phyloP scores from a whole-genome alignment of 257 asterid genomes.

The Nicotiana otophora region DNA sequence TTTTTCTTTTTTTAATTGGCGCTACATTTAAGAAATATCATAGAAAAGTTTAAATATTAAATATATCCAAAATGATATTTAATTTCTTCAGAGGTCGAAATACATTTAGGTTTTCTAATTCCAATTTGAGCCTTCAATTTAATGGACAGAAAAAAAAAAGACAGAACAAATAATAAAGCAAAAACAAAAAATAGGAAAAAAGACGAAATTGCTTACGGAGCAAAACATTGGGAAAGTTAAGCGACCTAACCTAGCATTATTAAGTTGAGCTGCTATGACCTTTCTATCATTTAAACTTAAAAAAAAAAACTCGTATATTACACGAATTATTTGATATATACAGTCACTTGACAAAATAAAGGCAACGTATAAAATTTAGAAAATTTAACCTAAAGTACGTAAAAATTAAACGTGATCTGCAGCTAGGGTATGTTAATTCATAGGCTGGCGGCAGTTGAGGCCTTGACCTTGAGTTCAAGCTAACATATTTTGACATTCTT shows the following conservation, averaged over 20 bases:
- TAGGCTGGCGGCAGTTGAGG: not conserved
- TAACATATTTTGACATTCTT: not conserved
- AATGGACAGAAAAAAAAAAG: not conserved
- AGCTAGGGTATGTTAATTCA: not conserved
- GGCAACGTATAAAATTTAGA: not conserved
- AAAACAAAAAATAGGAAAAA: too few species aligned
- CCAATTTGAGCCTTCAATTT: not conserved
- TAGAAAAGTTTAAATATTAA: too few species aligned
- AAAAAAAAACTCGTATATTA: not conserved
- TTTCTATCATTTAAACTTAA: too few species aligned
- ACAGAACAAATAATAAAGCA: not conserved
- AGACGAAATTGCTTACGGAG: not conserved
- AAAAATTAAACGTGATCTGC: not conserved
- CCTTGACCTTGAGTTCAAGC: not conserved
- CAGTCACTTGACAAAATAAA: not conserved
- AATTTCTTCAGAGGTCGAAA: not conserved
- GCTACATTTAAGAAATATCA: not conserved
- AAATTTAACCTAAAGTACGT: not conserved
- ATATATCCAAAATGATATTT: not conserved
- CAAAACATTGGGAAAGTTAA: not conserved
- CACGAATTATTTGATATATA: not conserved
- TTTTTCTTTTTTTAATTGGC: too few species aligned
- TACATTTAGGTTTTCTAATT: not conserved
- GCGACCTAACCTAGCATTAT: not conserved
- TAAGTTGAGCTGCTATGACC: not conserved